Evolutionary conservation across 768 basidiomycete genomes (phyloP).

Genomic region (Dendrothele bispora): DNA sequence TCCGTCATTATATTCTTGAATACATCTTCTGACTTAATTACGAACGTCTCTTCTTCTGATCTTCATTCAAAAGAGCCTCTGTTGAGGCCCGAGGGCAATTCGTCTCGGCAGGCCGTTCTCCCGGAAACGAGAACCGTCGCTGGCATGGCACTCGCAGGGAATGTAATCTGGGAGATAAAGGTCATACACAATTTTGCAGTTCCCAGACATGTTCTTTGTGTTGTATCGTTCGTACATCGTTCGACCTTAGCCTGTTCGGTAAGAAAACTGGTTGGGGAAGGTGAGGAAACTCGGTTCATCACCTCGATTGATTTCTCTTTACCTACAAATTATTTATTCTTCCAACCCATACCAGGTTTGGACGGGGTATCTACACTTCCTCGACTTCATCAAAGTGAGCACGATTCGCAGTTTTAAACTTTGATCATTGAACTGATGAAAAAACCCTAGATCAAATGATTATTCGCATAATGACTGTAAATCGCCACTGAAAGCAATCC

Average conservation of each 20-base stretch:
- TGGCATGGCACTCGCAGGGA: slow-evolving; percentile 74
- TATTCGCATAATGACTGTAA: slow-evolving; percentile 61
- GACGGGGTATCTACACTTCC: slow-evolving; percentile 71
- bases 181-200: slow-evolving; percentile 54
- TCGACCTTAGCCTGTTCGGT: slow-evolving; percentile 60
- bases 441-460: slow-evolving; percentile 54
- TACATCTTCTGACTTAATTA: slow-evolving; percentile 6
- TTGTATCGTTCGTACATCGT: slow-evolving; percentile 63
- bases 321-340: too few species aligned
- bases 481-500: slow-evolving; percentile 59
- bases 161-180: slow-evolving; percentile 65
- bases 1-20: neutral
- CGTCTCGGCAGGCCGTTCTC: slow-evolving; percentile 46
- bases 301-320: neutral
- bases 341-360: slow-evolving; percentile 45
- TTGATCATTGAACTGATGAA: neutral
- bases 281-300: slow-evolving; percentile 26
- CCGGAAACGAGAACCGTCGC: slow-evolving; percentile 72
- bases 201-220: slow-evolving; percentile 62
- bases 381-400: slow-evolving; percentile 75
- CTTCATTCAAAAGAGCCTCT: slow-evolving; percentile 35
- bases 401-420: neutral
- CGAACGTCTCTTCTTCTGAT: too few species aligned
- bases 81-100: slow-evolving; percentile 67
- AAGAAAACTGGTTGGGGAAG: slow-evolving; percentile 76